A percentile compares a stretch with the other conserved stretches of the same genome.
phyloP scores from a whole-genome alignment of 179 eudicot genomes.

The Gypsophila paniculata region DNA sequence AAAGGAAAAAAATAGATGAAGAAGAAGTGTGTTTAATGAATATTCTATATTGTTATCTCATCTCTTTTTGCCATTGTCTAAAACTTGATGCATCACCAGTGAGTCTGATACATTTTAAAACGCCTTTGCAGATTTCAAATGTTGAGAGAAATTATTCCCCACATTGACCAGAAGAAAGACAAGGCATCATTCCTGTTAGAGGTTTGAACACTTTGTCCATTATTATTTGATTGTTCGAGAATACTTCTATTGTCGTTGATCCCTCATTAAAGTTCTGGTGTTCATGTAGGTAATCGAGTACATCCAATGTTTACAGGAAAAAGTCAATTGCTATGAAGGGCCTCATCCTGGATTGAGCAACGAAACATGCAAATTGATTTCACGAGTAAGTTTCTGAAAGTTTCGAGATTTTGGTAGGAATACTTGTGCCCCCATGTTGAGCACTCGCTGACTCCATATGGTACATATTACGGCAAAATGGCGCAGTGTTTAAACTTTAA shows the following conservation, averaged over 20 bases:
- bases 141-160: conserved; percentile 86
- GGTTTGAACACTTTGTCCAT: conserved; percentile 33
- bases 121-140: conserved; percentile 73
- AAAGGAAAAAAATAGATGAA: too few species aligned
- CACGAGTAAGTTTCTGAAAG: conserved; percentile 44
- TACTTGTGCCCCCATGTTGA: not conserved
- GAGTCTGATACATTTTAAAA: conserved; percentile 19
- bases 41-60: too few species aligned
- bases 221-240: not conserved
- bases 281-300: conserved; percentile 74
- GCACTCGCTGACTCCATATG: not conserved
- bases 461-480: not conserved
- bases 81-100: not conserved
- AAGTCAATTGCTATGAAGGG: conserved; percentile 69
- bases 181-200: conserved; percentile 92
- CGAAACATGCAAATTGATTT: conserved; percentile 49
- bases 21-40: too few species aligned
- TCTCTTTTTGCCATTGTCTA: too few species aligned
- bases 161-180: conserved; percentile 91
- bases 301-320: conserved; percentile 79
- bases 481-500: not conserved
- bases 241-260: not conserved
- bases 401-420: conserved; percentile 7
- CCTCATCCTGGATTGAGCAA: conserved; percentile 65
- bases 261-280: conserved; percentile 4